These are phyloP conservation scores for Sporothrix schenckii DNA, from an alignment of 2,329 filamentous ascomycete genomes.

Conservation along the genomic window DNA sequence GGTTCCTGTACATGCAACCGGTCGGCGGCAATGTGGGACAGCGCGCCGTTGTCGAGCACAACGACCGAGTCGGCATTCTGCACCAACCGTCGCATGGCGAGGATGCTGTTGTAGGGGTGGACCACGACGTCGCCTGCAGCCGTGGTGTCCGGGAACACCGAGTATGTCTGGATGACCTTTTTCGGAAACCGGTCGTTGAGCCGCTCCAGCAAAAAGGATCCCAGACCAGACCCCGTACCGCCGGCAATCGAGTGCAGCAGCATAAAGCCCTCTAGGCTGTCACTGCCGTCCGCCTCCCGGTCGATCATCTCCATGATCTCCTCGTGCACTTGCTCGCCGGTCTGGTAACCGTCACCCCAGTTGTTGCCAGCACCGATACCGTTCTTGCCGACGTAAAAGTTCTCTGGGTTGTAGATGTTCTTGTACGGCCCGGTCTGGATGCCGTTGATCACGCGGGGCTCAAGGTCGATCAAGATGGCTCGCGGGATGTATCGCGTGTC, in stretches of 20 bases:
- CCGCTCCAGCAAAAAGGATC: constrained; percentile 90
- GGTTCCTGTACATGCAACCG: constrained; percentile 92
- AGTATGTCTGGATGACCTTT: constrained; percentile 99
- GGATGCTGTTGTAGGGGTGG: constrained; percentile 95
- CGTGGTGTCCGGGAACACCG: constrained; percentile 93
- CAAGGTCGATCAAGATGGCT: constrained; percentile 91
- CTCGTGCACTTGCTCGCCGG: constrained; percentile 87
- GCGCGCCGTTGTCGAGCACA: constrained; percentile 91
- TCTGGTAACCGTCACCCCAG: constrained; percentile 95
- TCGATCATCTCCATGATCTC: constrained; percentile 99
- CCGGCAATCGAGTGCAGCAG: constrained; percentile 97
- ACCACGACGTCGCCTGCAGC: constrained; percentile 89
- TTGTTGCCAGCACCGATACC: constrained; percentile 95
- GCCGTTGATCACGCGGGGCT: constrained; percentile 86
- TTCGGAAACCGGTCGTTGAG: constrained; percentile 98
- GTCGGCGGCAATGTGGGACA: constrained; percentile 92
- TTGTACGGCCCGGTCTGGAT: constrained; percentile 94
- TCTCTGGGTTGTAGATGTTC: constrained; percentile 99
- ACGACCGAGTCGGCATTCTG: constrained; percentile 98
- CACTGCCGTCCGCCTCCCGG: constrained; percentile 94
- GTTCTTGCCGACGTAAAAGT: constrained; percentile 95
- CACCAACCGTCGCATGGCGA: constrained; percentile 86
- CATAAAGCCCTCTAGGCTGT: constrained; percentile 99
- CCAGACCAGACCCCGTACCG: constrained; percentile 93
- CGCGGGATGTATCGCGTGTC: constrained; percentile 97